Evolutionary conservation across 2,329 filamentous ascomycete genomes (phyloP), one percentile per base, ranked within the genome.

Genomic region (Emergomyces orientalis): DNA sequence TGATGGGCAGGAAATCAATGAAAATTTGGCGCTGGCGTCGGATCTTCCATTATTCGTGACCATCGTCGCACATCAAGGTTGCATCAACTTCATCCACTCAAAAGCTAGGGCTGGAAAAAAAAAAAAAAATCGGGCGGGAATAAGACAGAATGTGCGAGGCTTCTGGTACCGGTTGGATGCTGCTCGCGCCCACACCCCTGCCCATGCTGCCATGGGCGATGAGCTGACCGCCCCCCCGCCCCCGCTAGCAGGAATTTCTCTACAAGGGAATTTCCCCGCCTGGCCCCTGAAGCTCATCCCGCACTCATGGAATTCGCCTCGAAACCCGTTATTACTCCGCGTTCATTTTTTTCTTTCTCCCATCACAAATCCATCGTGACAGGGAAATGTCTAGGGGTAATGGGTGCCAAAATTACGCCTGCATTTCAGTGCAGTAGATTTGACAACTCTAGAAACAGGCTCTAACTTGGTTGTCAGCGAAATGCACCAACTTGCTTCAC

Each of bases 251-350:
- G 30, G 30, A n/a, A 55, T 37, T 17, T 25, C 30, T 37, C 30
- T 34, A 37, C 52, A 11, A 32, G n/a, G 52, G 17, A 30, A 37
- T 55, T 34, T 37, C 32, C 32, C 30, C 27, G 52, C 30, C n/a
- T 37, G n/a, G 13, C 6, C 54, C 54, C 32, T 57, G 19, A 9
- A 34, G 34, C 34, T 41, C 30, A 22, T 32, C 52, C 52, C 32
- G 30, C 52, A 2, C 34, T 39, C 22, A 57, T 39, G 22, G 32
- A 57, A 27, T 22, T 3, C 13, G n/a, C 54, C 19, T 37, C 22
- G 32, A 57, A 57, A 57, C 54, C 54, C 54, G 54, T 27, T 57
- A 57, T 37, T 37, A 41, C 30, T 39, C 54, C 34, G 34, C 7
- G 19, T 57, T 25, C 54, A 22, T n/a, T 56, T 25, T 56, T 57